Evolutionary conservation across 2,329 filamentous ascomycete genomes (phyloP).

Genomic region (Fusarium piperis): DNA sequence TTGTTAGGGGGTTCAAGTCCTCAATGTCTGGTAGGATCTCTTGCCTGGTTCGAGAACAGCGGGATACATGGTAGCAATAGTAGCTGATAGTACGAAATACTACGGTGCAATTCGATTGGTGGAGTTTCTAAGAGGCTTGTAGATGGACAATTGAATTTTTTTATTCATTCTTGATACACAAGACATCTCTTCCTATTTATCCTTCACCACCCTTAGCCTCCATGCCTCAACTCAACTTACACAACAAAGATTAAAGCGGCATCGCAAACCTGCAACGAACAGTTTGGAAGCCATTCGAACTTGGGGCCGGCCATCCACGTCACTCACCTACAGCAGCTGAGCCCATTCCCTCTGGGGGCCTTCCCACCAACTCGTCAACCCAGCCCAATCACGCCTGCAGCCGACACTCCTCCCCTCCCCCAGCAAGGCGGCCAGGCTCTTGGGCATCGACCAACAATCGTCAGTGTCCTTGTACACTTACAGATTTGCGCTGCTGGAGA

Average conservation of each 20-base stretch:
- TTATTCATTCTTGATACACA: not conserved
- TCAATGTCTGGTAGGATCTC: not conserved
- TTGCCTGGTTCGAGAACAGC: not conserved
- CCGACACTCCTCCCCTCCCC: not conserved
- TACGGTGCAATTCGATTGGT: not conserved
- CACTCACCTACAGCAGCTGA: slow-evolving; percentile 1
- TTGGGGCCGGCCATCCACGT: slow-evolving; percentile 4
- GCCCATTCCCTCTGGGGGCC: not conserved
- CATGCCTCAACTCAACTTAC: not conserved
- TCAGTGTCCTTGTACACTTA: not conserved
- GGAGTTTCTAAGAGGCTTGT: too few species aligned
- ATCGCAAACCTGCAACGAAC: slow-evolving; percentile 2
- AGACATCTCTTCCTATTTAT: not conserved
- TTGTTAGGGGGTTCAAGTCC: not conserved
- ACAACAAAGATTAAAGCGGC: not conserved
- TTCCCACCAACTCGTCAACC: slow-evolving; percentile 5
- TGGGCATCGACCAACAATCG: slow-evolving; percentile 1
- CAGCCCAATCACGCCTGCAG: slow-evolving; percentile 28
- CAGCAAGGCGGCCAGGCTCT: slow-evolving; percentile 17
- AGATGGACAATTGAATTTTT: not conserved
- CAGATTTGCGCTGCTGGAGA: not conserved
- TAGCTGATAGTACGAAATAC: not conserved
- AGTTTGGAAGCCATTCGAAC: slow-evolving; percentile 14
- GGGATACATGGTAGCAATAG: not conserved
- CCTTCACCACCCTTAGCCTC: not conserved